Conservation (phyloP, 768 basidiomycete genomes). For the Naganishia kalamii region DNA sequence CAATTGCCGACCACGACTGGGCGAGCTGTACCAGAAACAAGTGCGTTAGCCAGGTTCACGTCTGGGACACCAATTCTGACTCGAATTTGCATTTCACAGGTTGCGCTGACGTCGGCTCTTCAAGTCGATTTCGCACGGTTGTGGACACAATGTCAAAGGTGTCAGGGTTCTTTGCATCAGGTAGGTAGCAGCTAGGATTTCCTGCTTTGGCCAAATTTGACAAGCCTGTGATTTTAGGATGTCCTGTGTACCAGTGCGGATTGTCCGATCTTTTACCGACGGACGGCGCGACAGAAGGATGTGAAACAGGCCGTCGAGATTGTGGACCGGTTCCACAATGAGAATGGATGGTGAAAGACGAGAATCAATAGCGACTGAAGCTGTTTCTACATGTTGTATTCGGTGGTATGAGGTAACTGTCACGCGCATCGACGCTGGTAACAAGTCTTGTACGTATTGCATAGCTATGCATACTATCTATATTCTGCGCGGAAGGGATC, state of each 20-base stretch:
- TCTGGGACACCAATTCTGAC: not conserved
- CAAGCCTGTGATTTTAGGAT: constrained; percentile 54
- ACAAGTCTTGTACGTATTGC: no score
- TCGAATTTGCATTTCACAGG: constrained; percentile 32
- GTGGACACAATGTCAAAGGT: constrained; percentile 98
- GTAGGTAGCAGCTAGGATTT: constrained; percentile 21
- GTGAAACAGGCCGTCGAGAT: constrained; percentile 75
- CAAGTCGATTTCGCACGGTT: constrained; percentile 89
- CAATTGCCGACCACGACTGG: constrained; percentile 77
- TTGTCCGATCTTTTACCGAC: constrained; percentile 97
- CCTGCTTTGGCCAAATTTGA: not conserved
- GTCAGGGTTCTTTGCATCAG: constrained; percentile 96
- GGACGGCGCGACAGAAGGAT: constrained; percentile 97
- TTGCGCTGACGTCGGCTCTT: constrained; percentile 61
- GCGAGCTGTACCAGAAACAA: constrained; percentile 91
- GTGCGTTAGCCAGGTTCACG: constrained; percentile 45
- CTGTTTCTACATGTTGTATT: no score
- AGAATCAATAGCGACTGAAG: not conserved
- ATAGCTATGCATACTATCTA: no score
- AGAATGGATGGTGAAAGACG: constrained; percentile 38
- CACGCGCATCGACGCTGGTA: no score
- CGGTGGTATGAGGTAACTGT: no score
- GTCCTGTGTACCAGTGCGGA: constrained; percentile 94
- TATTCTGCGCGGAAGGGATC: no score
- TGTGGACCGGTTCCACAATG: constrained; percentile 72